Evolutionary conservation across 768 basidiomycete genomes (phyloP).

Genomic region (Pisolithus sp.): DNA sequence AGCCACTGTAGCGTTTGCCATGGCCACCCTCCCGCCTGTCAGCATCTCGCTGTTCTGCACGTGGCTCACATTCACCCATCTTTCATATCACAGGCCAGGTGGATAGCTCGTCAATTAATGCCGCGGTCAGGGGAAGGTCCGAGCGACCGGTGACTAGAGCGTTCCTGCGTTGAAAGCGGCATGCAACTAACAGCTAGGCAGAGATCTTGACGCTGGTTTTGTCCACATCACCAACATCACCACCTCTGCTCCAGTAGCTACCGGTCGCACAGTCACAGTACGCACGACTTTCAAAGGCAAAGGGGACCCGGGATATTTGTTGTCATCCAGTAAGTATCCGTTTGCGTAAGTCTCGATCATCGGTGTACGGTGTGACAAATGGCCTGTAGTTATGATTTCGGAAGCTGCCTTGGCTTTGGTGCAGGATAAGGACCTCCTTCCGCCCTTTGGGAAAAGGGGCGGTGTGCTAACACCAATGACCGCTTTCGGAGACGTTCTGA

Average conservation of each 20-base stretch:
- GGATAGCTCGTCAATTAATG: slow-evolving; percentile 45
- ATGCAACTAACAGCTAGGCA: slow-evolving; percentile 17
- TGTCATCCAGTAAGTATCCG: slow-evolving; percentile 43
- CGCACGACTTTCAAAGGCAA: slow-evolving; percentile 56
- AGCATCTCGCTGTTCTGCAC: slow-evolving; percentile 8
- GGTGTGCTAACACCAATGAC: slow-evolving; percentile 81
- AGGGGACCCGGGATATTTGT: slow-evolving; percentile 73
- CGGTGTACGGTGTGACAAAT: slow-evolving; percentile 1
- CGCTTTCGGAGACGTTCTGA: slow-evolving; percentile 72
- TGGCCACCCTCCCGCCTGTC: slow-evolving; percentile 34
- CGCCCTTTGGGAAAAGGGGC: slow-evolving; percentile 53
- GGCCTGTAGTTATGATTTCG: slow-evolving; percentile 57
- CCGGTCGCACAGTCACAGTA: slow-evolving; percentile 36
- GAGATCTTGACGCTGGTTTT: slow-evolving; percentile 53
- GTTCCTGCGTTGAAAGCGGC: slow-evolving; percentile 1
- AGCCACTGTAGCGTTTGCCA: slow-evolving; percentile 12
- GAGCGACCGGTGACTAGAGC: slow-evolving; percentile 45
- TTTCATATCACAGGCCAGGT: slow-evolving; percentile 30
- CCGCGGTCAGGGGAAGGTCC: slow-evolving; percentile 58
- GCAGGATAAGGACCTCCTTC: slow-evolving; percentile 48
- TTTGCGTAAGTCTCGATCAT: background rate
- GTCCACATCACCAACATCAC: slow-evolving; percentile 68
- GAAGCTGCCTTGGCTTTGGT: slow-evolving; percentile 74
- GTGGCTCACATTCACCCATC: background rate
- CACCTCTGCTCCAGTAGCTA: slow-evolving; percentile 42